These are phyloP conservation scores for Marchantia polymorpha DNA, from an alignment of 225 moss, liverwort and hornwort genomes.

Conservation along the genomic window DNA sequence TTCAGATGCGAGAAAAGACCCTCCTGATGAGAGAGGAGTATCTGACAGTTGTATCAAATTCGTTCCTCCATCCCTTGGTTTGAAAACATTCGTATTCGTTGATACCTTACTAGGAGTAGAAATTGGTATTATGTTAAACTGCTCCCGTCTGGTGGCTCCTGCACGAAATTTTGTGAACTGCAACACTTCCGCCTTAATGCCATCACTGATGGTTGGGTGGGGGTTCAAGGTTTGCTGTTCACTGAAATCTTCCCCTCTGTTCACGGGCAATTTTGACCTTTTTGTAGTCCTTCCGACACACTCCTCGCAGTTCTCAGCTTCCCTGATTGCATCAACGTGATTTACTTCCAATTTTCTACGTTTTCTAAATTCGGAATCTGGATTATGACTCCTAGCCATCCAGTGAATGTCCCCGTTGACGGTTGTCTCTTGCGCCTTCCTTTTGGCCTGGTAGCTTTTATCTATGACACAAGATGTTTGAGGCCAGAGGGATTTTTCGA, in stretches of 20 bases:
- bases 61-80: not conserved
- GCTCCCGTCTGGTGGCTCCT: not conserved
- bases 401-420: not conserved
- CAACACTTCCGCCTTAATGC: not conserved
- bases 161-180: not conserved
- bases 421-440: slow-evolving; percentile 10
- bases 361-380: not conserved
- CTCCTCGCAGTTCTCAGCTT: not conserved
- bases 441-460: slow-evolving; percentile 11
- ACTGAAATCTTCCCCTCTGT: not conserved
- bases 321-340: not conserved
- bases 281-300: not conserved
- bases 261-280: not conserved
- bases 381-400: not conserved
- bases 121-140: not conserved
- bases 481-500: not conserved
- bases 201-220: not conserved
- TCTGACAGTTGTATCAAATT: not conserved
- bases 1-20: not conserved
- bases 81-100: not conserved
- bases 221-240: not conserved
- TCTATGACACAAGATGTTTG: slow-evolving; percentile 15
- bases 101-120: slow-evolving; percentile 4
- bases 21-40: not conserved
- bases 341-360: not conserved